phyloP scores from a whole-genome alignment of 2,329 filamentous ascomycete genomes.

The Massarina eburnea region DNA sequence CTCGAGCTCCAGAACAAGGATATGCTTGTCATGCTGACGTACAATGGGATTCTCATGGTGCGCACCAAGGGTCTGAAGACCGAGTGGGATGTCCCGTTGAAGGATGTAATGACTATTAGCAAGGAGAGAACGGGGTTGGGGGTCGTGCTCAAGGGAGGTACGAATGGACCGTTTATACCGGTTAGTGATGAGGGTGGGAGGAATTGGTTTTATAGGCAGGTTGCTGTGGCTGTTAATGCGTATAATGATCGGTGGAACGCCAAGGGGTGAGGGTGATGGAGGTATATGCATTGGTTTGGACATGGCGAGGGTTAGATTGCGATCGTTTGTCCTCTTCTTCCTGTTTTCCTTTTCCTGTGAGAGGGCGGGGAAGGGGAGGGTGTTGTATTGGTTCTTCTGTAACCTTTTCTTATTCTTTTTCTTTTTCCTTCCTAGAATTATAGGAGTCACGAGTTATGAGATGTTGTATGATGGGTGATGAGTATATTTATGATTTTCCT shows the following conservation, averaged over 20 bases:
- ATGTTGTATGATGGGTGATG: no score
- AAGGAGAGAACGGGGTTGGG: slow-evolving; percentile 96
- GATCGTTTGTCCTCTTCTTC: no score
- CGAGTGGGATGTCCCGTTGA: slow-evolving; percentile 95
- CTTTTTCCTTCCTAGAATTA: no score
- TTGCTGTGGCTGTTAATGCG: slow-evolving; percentile 67
- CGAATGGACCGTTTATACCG: slow-evolving; percentile 92
- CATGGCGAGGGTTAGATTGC: not conserved
- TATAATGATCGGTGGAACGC: slow-evolving; percentile 69
- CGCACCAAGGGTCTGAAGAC: slow-evolving; percentile 80
- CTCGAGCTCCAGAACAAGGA: slow-evolving; percentile 87
- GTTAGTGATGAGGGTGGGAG: slow-evolving; percentile 80
- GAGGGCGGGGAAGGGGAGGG: no score
- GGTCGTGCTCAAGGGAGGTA: slow-evolving; percentile 82
- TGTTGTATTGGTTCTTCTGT: no score
- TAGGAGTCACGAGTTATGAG: no score
- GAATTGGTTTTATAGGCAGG: slow-evolving; percentile 68
- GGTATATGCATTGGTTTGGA: not conserved
- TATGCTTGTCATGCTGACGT: slow-evolving; percentile 70
- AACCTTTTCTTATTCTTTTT: no score
- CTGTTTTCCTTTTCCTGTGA: no score
- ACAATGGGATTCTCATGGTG: slow-evolving; percentile 80
- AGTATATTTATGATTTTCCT: no score
- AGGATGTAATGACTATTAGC: slow-evolving; percentile 93
- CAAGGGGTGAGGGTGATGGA: slow-evolving; percentile 47